These are phyloP conservation scores for Kitagawia praeruptora DNA, from an alignment of 129 eudicot species.

Conservation along the genomic window DNA sequence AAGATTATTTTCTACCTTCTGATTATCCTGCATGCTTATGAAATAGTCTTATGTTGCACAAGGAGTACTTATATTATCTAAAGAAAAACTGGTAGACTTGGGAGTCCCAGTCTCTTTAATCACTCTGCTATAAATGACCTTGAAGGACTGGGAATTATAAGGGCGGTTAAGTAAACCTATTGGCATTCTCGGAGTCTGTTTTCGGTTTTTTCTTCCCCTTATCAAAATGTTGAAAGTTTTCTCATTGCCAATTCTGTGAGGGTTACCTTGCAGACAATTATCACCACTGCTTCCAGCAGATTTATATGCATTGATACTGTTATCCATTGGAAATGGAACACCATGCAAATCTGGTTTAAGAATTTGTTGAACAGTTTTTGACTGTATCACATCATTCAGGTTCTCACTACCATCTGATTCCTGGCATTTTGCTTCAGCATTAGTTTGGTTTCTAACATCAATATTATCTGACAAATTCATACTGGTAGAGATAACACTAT, in stretches of 20 bases:
- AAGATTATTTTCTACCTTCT: constrained; percentile 18
- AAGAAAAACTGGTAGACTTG: constrained; percentile 35
- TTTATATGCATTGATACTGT: constrained; percentile 23
- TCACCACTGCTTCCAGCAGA: constrained; percentile 25
- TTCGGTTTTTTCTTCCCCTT: constrained; percentile 83
- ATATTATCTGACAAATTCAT: constrained; percentile 33
- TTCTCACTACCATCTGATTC: constrained; percentile 39
- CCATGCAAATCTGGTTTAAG: constrained; percentile 9
- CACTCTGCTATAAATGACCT: constrained; percentile 78
- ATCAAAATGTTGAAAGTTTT: constrained; percentile 75
- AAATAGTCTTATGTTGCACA: constrained; percentile 29
- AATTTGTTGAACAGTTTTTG: constrained; percentile 26
- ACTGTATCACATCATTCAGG: constrained; percentile 29
- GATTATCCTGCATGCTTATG: constrained; percentile 10
- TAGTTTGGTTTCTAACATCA: constrained; percentile 32
- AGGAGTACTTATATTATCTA: constrained; percentile 41
- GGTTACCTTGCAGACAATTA: constrained; percentile 26
- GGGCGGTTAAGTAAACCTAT: constrained; percentile 80
- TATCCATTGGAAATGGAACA: constrained; percentile 10
- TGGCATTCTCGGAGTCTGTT: constrained; percentile 89
- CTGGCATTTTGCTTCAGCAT: constrained; percentile 41
- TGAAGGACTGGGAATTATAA: constrained; percentile 78
- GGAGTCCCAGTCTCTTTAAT: constrained; percentile 63
- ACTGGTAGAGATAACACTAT: constrained; percentile 16
- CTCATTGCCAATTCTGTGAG: constrained; percentile 38